These are phyloP conservation scores for Betula pendula DNA, from an alignment of 306 rosid species.

Conservation along the genomic window DNA sequence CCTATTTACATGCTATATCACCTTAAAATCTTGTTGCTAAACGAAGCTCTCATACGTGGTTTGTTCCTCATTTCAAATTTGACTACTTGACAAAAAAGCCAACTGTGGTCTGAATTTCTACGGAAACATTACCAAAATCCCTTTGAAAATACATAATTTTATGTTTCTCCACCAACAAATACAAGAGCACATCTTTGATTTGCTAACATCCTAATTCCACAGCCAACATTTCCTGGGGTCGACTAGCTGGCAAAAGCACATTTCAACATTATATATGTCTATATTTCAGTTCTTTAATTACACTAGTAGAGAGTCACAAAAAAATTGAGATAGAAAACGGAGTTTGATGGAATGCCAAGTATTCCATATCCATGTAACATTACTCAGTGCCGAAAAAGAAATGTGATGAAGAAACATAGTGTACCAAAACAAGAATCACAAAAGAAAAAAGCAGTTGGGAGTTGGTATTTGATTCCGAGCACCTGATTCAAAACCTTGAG, in stretches of 20 bases:
- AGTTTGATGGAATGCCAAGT: not conserved
- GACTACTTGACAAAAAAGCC: not conserved
- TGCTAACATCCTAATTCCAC: not conserved
- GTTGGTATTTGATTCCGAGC: constrained; percentile 1
- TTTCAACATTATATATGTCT: not conserved
- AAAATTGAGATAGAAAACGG: no score
- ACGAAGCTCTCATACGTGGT: not conserved
- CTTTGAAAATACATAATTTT: not conserved
- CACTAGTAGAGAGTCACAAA: no score
- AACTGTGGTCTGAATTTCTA: not conserved
- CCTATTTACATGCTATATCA: no score
- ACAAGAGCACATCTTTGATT: not conserved
- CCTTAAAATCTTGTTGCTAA: not conserved
- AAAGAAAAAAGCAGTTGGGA: not conserved
- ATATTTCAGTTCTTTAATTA: not conserved
- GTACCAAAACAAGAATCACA: not conserved
- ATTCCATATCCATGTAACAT: not conserved
- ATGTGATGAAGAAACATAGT: not conserved
- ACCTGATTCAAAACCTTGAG: constrained; percentile 90
- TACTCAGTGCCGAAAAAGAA: not conserved
- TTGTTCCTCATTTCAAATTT: not conserved
- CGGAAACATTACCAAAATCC: not conserved
- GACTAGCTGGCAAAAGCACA: not conserved
- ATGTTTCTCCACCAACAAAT: not conserved
- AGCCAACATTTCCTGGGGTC: not conserved